Base-by-base conservation (phyloP, 805 yeast species). In the Saccharomyces kudriavzevii region DNA sequence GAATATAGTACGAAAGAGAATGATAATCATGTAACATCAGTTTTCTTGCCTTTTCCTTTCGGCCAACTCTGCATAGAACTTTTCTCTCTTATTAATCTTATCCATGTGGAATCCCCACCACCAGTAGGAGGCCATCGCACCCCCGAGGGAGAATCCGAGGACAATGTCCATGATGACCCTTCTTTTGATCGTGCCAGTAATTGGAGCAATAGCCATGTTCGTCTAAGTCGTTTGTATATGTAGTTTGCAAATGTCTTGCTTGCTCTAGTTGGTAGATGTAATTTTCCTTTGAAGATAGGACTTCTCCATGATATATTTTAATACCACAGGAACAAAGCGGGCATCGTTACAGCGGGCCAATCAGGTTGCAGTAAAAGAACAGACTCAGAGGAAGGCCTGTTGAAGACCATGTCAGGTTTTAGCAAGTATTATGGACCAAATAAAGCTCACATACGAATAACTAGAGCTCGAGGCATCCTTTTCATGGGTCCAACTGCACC, bases 31-130 rank as follows among this genome's bases (percentile, higher is more conserved):
- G 11, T 35, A 9, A 3, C 27, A 51, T 48, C 54, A 60, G 49
- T 58, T 58, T 48, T 65, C 66, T 49, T 66, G 66, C 53, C 78
- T 79, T 78, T 86, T 85, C 74, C 83, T 78, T 69, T 84, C 83
- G 63, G 90, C 92, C 70, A 87, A 75, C 64, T 83, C 77, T 58
- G 85, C 82, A 75, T 91, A 91, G 82, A 82, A 89, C 54, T 81
- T 83, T 72, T 91, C 97, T 81, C 97, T 87, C 67, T 75, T 78
- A 61, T 78, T 78, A 54, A 88, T 86, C 56, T 77, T 62, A 40
- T 83, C 80, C 77, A 80, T 84, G 85, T 91, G 97, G 81, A 74
- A 77, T 28, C 82, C 87, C 80, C 83, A 82, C 89, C 96, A 86
- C 94, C 92, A 90, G 74, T 78, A 80, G 59, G 78, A 75, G 57